Evolutionary conservation across 371 early-diverging fungal genomes (phyloP), one percentile per base, ranked within the genome.

Genomic region (Smittium culicis): DNA sequence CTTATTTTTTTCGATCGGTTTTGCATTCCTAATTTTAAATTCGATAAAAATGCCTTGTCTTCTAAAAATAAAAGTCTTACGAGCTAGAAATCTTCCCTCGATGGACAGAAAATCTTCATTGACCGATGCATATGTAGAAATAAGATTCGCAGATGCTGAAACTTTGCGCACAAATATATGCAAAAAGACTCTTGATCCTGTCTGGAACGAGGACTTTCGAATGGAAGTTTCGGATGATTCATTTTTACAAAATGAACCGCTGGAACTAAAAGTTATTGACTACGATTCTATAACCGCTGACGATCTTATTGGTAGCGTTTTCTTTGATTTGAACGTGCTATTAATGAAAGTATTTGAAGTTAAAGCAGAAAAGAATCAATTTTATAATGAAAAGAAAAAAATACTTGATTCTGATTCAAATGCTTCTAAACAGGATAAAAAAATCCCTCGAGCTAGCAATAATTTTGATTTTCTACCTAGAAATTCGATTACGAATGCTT

Each of bases 41-140:
- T 45, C 5, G 20, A 45, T 20, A 45, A 63, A 63, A 20, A 83
- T 83, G 89, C 89, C 89, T 34, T 87, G 86, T 77, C 82, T 88
- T 54, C 75, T 89, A 62, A 86, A 87, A 74, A 82, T 88, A 60
- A 80, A 80, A 61, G 81, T 89, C 59, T 70, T 79, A 55, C 74
- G 79, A n/a, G 89, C 88, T 1, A 74, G 87, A 65, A 83, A 87
- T 68, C 78, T 89, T 68, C 89, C 89, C 5, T 80, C 86, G 61
- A 89, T 89, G 89, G 89, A 89, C 77, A 72, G 86, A 66, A 79
- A 83, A 27, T 83, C 87, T 1, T 86, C 86, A 65, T 73, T 85
- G 66, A 78, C 82, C 59, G 89, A 89, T 72, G 88, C 88, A 27
- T 89, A 85, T 61, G 89, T 87, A 34, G 89, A 89, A 68, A 77